Percentiles rank a stretch among this genome's conserved stretches.
Evolutionary conservation across 2,329 filamentous ascomycete genomes (phyloP).

Genomic region (Metarhizium album): DNA sequence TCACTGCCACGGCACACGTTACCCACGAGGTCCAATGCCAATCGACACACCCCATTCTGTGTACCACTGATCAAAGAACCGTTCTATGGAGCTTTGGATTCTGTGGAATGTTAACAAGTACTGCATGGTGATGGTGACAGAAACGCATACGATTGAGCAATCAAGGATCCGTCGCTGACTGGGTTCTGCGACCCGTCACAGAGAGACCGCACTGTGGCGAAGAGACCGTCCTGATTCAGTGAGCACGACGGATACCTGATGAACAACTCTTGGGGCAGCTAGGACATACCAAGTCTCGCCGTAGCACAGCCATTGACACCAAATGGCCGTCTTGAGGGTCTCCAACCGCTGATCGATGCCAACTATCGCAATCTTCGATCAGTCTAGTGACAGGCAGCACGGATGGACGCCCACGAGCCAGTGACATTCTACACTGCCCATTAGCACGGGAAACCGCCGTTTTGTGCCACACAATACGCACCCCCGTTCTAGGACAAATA

Average conservation of each 20-base stretch:
- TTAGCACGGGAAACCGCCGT: neutral
- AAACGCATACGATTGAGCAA: constrained; percentile 37
- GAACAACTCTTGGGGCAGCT: neutral
- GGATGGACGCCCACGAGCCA: constrained; percentile 59
- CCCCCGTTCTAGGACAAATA: constrained; percentile 64
- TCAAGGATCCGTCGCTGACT: constrained; percentile 37
- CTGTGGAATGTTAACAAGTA: constrained; percentile 12
- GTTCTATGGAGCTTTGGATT: constrained; percentile 50
- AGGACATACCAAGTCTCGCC: constrained; percentile 49
- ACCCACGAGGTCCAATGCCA: constrained; percentile 35
- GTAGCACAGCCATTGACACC: constrained; percentile 58
- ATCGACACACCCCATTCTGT: constrained; percentile 50
- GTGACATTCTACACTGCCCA: constrained; percentile 38
- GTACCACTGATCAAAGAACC: constrained; percentile 56
- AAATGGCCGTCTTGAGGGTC: constrained; percentile 61
- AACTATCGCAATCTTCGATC: constrained; percentile 56
- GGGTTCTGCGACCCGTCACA: constrained; percentile 45
- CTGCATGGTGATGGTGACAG: constrained; percentile 8
- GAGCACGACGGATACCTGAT: neutral
- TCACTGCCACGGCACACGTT: constrained; percentile 9
- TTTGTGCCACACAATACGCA: constrained; percentile 16
- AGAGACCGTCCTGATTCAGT: constrained; percentile 37
- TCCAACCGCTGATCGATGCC: constrained; percentile 53
- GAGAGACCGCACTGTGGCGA: constrained; percentile 44
- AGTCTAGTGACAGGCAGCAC: constrained; percentile 56